Conservation (phyloP, 2,329 filamentous ascomycete species). For the Calonectria pseudoreteaudii region DNA sequence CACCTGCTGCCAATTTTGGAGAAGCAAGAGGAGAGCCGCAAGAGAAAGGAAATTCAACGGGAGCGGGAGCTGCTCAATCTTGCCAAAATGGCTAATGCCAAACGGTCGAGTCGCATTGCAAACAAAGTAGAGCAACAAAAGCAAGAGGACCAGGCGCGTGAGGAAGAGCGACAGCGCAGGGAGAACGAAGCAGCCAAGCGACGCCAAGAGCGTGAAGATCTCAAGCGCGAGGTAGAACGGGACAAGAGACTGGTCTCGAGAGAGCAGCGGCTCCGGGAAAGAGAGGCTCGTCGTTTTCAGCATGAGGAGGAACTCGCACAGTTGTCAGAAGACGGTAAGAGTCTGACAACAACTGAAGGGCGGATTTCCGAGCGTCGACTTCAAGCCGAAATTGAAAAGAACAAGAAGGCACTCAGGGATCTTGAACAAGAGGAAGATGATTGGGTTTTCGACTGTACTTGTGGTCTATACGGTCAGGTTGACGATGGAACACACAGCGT, state of each 20-base stretch:
- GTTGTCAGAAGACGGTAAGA: slow-evolving; percentile 81
- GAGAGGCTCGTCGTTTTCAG: slow-evolving; percentile 83
- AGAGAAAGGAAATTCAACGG: slow-evolving; percentile 74
- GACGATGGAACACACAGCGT: slow-evolving; percentile 96
- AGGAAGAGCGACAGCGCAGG: slow-evolving; percentile 67
- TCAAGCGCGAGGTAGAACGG: slow-evolving; percentile 76
- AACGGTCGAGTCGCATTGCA: slow-evolving; percentile 91
- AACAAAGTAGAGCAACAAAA: slow-evolving; percentile 83
- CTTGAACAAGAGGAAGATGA: slow-evolving; percentile 81
- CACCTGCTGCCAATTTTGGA: slow-evolving; percentile 88
- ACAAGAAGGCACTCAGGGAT: slow-evolving; percentile 79
- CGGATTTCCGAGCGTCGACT: slow-evolving; percentile 83
- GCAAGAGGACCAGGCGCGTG: slow-evolving; percentile 76
- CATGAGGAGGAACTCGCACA: slow-evolving; percentile 87
- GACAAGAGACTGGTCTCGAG: slow-evolving; percentile 85
- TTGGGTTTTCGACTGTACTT: slow-evolving; percentile 96
- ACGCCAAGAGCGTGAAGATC: slow-evolving; percentile 73
- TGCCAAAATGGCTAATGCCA: slow-evolving; percentile 91
- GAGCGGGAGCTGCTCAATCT: slow-evolving; percentile 85
- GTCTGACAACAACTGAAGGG: slow-evolving; percentile 63
- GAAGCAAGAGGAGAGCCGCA: slow-evolving; percentile 79
- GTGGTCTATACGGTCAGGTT: slow-evolving; percentile 89
- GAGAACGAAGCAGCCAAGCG: slow-evolving; percentile 73
- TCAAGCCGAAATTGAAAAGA: slow-evolving; percentile 85
- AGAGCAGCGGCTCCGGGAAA: slow-evolving; percentile 86